phyloP scores from a whole-genome alignment of 257 asterid species.

The Solanum sparsipilum region DNA sequence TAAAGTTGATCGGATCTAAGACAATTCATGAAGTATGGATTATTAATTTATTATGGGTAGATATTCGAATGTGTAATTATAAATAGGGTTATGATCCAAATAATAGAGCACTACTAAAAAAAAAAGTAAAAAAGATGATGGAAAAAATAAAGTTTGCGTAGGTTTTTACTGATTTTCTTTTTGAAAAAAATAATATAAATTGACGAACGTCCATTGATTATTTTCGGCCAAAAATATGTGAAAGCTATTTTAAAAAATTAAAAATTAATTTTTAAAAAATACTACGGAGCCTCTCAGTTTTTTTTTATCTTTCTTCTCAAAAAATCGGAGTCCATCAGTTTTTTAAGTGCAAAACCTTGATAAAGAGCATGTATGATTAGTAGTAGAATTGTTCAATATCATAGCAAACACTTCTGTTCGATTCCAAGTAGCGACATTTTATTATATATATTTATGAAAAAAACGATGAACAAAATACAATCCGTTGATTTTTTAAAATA shows the following conservation, averaged over 20 bases:
- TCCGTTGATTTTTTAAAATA: no score
- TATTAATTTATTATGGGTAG: not conserved
- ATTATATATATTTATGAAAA: no score
- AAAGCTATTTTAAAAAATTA: not conserved
- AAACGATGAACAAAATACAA: not conserved
- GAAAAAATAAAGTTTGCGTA: not conserved
- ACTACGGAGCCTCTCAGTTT: not conserved
- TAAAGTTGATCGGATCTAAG: not conserved
- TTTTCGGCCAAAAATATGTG: not conserved
- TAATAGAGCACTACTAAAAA: not conserved
- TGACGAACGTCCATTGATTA: not conserved
- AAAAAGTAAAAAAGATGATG: not conserved
- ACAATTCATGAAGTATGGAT: not conserved
- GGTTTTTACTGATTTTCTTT: not conserved
- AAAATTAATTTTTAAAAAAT: not conserved
- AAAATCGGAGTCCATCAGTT: not conserved
- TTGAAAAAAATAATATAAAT: no score
- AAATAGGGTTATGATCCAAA: not conserved
- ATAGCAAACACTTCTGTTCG: not conserved
- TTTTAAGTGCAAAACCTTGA: not conserved
- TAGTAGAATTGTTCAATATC: not conserved
- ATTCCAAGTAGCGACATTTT: not conserved
- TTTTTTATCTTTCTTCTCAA: not conserved
- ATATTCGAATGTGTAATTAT: no score
- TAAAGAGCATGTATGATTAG: not conserved